A percentile compares a stretch with the other conserved stretches of the same genome.
Conservation (phyloP, 441 rosid species). For the Cnidoscolus chayamansa region DNA sequence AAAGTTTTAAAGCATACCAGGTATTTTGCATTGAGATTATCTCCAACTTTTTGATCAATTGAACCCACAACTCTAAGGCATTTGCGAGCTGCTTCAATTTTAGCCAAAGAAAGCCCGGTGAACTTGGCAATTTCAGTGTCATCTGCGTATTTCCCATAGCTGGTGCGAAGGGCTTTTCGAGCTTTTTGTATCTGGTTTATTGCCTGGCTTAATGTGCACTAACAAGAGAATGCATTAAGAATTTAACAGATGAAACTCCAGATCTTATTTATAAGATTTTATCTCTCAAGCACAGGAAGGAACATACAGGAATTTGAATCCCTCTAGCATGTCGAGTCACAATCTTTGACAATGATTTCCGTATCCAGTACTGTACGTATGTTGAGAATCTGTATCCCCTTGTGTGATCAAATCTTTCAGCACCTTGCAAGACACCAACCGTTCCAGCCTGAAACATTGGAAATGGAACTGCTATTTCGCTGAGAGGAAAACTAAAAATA, state of each 20-base stretch:
- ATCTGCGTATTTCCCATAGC: conserved; percentile 49
- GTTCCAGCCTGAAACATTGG: conserved; percentile 58
- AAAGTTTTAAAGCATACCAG: conserved; percentile 37
- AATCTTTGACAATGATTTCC: conserved; percentile 60
- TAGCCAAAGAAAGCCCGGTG: conserved; percentile 56
- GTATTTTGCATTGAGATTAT: conserved; percentile 44
- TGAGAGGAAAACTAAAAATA: background rate
- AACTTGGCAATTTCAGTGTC: conserved; percentile 61
- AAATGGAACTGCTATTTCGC: background rate
- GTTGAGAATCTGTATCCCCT: conserved; percentile 85
- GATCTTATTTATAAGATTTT: conserved; percentile 12
- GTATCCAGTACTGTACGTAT: conserved; percentile 82
- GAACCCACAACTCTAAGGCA: conserved; percentile 76
- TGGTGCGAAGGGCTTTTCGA: conserved; percentile 45
- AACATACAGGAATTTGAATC: conserved; percentile 60
- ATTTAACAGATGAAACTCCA: conserved; percentile 23
- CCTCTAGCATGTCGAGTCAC: conserved; percentile 62
- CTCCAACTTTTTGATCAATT: conserved; percentile 60
- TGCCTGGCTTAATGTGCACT: conserved; percentile 49
- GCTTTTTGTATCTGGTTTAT: conserved; percentile 63
- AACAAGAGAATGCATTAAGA: conserved; percentile 21
- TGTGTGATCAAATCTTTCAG: conserved; percentile 74
- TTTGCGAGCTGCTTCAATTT: conserved; percentile 62
- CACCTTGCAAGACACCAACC: conserved; percentile 76
- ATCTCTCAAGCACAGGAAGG: conserved; percentile 18